Base-by-base conservation (phyloP, 2,329 filamentous ascomycete genomes). In the Chaetomium sp. region DNA sequence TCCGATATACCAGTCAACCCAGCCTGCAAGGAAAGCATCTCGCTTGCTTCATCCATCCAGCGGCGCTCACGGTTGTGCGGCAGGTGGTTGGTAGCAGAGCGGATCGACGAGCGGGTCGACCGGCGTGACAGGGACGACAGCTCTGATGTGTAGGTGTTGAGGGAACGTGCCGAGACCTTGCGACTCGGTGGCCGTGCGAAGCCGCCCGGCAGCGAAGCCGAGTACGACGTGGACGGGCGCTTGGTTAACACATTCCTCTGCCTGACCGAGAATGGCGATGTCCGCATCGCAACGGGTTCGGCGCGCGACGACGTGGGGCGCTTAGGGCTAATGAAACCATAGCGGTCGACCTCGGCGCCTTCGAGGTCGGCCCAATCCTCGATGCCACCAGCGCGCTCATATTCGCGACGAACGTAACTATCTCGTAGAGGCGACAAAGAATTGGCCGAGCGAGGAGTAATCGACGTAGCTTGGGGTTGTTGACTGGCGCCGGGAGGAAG, bases 341-440 rank as follows among this genome's bases (percentile, higher is more conserved):
- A 87, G 65, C 84, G 78, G 70, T 87, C 84, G 59, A 87, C 79
- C 66, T 83, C 79, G 49, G 72, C 74, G 36, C 77, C 80, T 52
- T 82, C 72, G 2, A 87, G 72, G 61, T 86, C 80, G 63, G 86
- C 79, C 83, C 82, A 87, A 64, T 87, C 83, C 66, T 87, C 84
- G 19, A 85, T 72, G 12, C 81, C 80, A 47, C 81, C 80, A 11
- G 79, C 80, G 42, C 79, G 69, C 64, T 82, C 78, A 57, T 75
- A 73, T 49, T 71, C 70, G 63, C 67, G 66, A 57, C 70, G 66
- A 51, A 64, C 38, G 47, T 62, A 64, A 51, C 64, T 74, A 72
- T 75, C 74, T 69, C 65, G 76, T 72, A 61, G 69, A 61, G 68
- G 72, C 58, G 72, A 74, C 63, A 69, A 75, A 61, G 72, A 76